These are phyloP conservation scores for Yamadazyma dushanensis DNA, from an alignment of 1,139 yeast genomes.

Conservation along the genomic window DNA sequence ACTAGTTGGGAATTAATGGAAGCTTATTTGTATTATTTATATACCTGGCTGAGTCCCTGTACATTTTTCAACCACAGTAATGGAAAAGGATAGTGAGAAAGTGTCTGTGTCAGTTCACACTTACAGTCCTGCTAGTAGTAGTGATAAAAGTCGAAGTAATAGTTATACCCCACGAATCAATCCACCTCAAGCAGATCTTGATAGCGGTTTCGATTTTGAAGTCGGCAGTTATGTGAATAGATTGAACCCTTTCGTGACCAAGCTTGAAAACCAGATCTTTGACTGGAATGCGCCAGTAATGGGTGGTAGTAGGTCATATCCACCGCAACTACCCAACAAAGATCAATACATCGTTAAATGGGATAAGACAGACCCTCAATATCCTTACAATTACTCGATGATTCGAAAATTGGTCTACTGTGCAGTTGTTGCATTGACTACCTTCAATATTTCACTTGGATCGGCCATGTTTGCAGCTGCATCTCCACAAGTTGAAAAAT, in stretches of 20 bases:
- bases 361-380: slow-evolving; percentile 49
- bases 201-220: no score
- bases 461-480: slow-evolving; percentile 39
- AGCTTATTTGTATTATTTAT: no score
- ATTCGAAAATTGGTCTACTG: slow-evolving; percentile 27
- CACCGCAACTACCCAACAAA: slow-evolving; percentile 32
- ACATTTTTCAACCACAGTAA: background rate
- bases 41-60: background rate
- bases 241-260: slow-evolving; percentile 1
- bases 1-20: no score
- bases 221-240: slow-evolving; percentile 1
- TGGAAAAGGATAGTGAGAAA: slow-evolving; percentile 1
- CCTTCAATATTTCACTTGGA: slow-evolving; percentile 47
- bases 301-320: slow-evolving; percentile 38
- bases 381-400: slow-evolving; percentile 48
- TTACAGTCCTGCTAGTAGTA: slow-evolving; percentile 2
- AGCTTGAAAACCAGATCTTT: background rate
- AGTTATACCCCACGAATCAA: slow-evolving; percentile 1
- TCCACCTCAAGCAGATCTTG: no score
- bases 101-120: slow-evolving; percentile 1
- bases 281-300: slow-evolving; percentile 24
- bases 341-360: slow-evolving; percentile 34
- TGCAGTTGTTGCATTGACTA: slow-evolving; percentile 27
- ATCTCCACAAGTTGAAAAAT: slow-evolving; percentile 19
- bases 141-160: slow-evolving; percentile 1